A percentile compares a stretch with the other conserved stretches of the same genome.
phyloP scores from a whole-genome alignment of 2,329 filamentous ascomycete genomes.

The Diaporthe nobilis region DNA sequence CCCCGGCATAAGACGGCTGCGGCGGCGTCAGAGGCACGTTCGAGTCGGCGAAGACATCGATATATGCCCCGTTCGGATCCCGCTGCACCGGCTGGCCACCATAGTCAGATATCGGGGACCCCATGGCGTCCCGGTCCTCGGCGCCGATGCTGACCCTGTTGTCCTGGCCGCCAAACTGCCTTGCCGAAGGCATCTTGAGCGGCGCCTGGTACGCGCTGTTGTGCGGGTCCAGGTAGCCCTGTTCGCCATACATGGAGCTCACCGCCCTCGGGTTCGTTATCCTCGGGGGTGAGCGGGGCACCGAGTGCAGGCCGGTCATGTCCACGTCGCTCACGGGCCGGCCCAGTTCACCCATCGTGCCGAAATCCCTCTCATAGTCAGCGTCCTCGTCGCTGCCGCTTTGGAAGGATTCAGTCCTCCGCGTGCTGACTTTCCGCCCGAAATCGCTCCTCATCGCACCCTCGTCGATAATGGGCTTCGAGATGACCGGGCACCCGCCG shows the following conservation, averaged over 20 bases:
- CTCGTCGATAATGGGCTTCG: constrained; percentile 66
- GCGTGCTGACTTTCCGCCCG: constrained; percentile 56
- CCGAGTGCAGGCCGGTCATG: constrained; percentile 42
- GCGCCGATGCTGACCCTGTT: constrained; percentile 40
- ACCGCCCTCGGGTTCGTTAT: constrained; percentile 42
- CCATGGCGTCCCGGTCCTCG: constrained; percentile 23
- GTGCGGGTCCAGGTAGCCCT: constrained; percentile 39
- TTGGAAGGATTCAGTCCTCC: constrained; percentile 38
- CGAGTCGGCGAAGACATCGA: constrained; percentile 67
- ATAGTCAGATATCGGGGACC: constrained; percentile 42
- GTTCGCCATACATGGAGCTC: constrained; percentile 42
- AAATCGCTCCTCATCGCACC: constrained; percentile 66
- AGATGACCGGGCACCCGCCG: constrained; percentile 57
- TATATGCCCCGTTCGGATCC: constrained; percentile 64
- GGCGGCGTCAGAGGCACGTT: constrained; percentile 53
- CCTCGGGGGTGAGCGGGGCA: constrained; percentile 39
- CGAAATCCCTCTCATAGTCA: constrained; percentile 23
- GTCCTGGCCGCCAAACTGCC: constrained; percentile 42
- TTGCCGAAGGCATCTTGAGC: constrained; percentile 40
- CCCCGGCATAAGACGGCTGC: constrained; percentile 2
- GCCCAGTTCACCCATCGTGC: constrained; percentile 5
- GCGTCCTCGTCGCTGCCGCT: constrained; percentile 35
- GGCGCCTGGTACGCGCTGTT: constrained; percentile 35
- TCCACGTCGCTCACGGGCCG: constrained; percentile 43
- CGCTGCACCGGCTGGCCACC: constrained; percentile 54